phyloP scores from a whole-genome alignment of 805 yeast genomes.

The Teunomyces aglyptinius region DNA sequence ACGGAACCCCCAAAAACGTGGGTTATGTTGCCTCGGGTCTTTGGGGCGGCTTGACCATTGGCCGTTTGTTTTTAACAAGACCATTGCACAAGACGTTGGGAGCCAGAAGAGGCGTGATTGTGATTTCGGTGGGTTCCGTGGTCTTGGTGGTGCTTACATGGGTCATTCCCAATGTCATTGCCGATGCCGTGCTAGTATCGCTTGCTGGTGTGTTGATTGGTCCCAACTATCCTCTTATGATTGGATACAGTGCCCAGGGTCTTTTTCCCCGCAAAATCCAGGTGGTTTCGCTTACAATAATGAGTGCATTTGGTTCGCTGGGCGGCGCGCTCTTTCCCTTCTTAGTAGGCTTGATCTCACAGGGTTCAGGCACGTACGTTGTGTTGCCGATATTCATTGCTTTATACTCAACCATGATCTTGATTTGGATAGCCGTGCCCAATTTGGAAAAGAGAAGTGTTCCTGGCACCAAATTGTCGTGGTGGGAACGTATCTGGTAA shows the following conservation, averaged over 20 bases:
- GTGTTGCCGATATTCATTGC: constrained; percentile 48
- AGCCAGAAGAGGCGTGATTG: constrained; percentile 41
- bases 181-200: constrained; percentile 47
- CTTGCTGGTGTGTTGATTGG: constrained; percentile 62
- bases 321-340: constrained; percentile 61
- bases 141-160: constrained; percentile 44
- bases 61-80: constrained; percentile 53
- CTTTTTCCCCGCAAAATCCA: constrained; percentile 52
- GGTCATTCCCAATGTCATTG: constrained; percentile 45
- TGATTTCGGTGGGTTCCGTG: constrained; percentile 34
- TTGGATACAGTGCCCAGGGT: constrained; percentile 38
- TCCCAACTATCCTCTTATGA: constrained; percentile 59
- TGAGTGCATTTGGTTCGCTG: constrained; percentile 55
- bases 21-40: constrained; percentile 68
- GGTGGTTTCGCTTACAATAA: constrained; percentile 48
- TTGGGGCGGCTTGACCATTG: constrained; percentile 70
- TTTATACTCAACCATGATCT: constrained; percentile 31
- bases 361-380: constrained; percentile 45
- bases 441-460: constrained; percentile 18
- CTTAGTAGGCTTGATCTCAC: constrained; percentile 48
- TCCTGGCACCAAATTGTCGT: constrained; percentile 7
- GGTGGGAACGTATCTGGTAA: constrained; percentile 21
- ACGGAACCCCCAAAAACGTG: constrained; percentile 44
- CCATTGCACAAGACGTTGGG: constrained; percentile 40
- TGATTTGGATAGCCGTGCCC: constrained; percentile 44